Percentiles rank a stretch among this genome's conserved stretches.
Conservation (phyloP, 2,329 filamentous ascomycete species). For the Corniculantispora saksenae region DNA sequence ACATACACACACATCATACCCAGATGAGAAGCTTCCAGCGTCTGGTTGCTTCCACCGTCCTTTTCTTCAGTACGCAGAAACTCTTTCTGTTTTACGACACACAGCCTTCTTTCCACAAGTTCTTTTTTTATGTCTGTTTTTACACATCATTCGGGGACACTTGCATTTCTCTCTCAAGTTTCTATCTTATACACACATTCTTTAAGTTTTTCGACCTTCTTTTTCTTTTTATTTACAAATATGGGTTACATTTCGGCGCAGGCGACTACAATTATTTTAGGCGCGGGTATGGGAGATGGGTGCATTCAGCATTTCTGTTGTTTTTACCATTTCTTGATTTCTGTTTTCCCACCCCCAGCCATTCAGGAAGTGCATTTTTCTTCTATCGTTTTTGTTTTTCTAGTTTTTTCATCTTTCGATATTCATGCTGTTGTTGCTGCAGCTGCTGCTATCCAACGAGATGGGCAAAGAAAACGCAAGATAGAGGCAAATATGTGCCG, state of each 20-base stretch:
- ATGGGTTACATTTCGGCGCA: constrained; percentile 19
- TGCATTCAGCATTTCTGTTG: constrained; percentile 22
- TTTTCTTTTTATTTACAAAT: constrained; percentile 25
- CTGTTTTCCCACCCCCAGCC: constrained; percentile 15
- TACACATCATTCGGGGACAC: constrained; percentile 8
- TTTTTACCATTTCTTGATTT: constrained; percentile 23
- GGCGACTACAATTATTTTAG: constrained; percentile 12
- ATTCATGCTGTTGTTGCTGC: background rate
- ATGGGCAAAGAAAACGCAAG: background rate
- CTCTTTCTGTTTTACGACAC: background rate
- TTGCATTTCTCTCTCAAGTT: background rate
- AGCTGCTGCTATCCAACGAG: background rate
- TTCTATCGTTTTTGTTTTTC: constrained; percentile 20
- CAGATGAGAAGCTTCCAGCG: background rate
- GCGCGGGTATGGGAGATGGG: constrained; percentile 12
- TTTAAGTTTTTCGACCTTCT: too few relatives aligned
- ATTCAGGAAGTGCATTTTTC: constrained; percentile 7
- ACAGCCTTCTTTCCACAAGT: background rate
- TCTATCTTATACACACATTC: constrained; percentile 12
- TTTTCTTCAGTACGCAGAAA: background rate
- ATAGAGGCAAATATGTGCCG: background rate
- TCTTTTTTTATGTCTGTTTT: constrained; percentile 4
- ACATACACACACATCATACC: background rate
- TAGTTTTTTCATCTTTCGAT: constrained; percentile 16
- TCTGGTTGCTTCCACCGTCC: background rate